These are phyloP conservation scores for Thermochaetoides thermophila DNA, from an alignment of 495 filamentous ascomycete genomes.

Conservation along the genomic window DNA sequence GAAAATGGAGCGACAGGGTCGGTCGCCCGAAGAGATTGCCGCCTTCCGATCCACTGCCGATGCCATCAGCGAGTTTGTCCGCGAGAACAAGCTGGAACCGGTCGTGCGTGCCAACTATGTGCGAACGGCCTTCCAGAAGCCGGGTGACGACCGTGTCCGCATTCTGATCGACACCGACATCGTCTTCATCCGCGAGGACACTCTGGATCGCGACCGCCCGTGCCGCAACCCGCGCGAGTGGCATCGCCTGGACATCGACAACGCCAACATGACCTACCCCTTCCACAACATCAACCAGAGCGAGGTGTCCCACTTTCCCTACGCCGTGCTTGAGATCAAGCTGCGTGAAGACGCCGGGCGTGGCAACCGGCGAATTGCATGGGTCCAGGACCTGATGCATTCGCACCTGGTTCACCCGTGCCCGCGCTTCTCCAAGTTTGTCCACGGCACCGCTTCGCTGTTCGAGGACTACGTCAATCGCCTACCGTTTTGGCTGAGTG, in stretches of 20 bases:
- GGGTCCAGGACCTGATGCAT: slow-evolving; percentile 78
- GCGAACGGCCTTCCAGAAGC: slow-evolving; percentile 92
- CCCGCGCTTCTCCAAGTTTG: slow-evolving; percentile 89
- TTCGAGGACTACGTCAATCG: slow-evolving; percentile 95
- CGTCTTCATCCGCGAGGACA: slow-evolving; percentile 85
- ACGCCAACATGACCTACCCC: slow-evolving; percentile 65
- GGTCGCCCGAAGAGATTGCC: slow-evolving; percentile 45
- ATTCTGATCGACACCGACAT: slow-evolving; percentile 88
- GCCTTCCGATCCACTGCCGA: slow-evolving; percentile 56
- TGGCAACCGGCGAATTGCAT: slow-evolving; percentile 54
- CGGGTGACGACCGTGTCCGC: slow-evolving; percentile 76
- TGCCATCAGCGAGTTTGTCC: slow-evolving; percentile 67
- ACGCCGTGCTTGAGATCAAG: slow-evolving; percentile 86
- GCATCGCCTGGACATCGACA: slow-evolving; percentile 86
- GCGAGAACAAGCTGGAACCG: slow-evolving; percentile 62
- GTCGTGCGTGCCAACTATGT: slow-evolving; percentile 85
- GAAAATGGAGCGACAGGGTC: slow-evolving; percentile 60
- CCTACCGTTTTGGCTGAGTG: slow-evolving; percentile 88
- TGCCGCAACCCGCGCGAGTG: slow-evolving; percentile 78
- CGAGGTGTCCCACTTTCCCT: slow-evolving; percentile 84
- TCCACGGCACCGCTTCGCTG: slow-evolving; percentile 77
- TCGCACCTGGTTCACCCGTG: slow-evolving; percentile 84
- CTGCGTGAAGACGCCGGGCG: slow-evolving; percentile 47
- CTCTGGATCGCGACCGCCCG: slow-evolving; percentile 64
- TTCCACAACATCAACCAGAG: slow-evolving; percentile 74